phyloP scores from a whole-genome alignment of 768 basidiomycete species.

The Lepiota brunneoincarnata region DNA sequence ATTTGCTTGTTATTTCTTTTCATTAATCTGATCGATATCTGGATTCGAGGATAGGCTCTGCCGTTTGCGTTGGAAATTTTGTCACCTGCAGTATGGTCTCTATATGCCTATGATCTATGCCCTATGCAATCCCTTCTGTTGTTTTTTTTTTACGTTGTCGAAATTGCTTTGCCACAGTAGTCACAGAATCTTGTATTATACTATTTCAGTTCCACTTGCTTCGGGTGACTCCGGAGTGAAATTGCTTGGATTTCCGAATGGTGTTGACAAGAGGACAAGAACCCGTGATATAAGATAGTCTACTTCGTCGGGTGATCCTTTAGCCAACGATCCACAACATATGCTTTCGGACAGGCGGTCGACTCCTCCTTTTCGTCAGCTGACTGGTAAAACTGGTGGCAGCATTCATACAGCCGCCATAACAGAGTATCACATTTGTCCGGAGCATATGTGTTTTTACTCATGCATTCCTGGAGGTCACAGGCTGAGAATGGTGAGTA shows the following conservation, averaged over 20 bases:
- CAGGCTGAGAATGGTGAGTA: conserved; percentile 45
- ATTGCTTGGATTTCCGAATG: no score
- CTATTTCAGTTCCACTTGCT: background rate
- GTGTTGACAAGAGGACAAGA: no score
- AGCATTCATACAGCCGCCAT: conserved; percentile 59
- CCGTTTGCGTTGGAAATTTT: no score
- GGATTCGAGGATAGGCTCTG: background rate
- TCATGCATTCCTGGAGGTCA: conserved; percentile 58
- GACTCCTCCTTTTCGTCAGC: conserved; percentile 41
- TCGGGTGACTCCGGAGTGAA: no score
- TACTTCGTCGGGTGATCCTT: conserved; percentile 40
- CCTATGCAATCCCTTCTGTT: background rate
- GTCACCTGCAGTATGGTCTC: no score
- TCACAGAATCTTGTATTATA: background rate
- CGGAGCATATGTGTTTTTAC: conserved; percentile 60
- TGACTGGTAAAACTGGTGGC: conserved; percentile 51
- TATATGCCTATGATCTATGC: background rate
- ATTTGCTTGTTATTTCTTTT: background rate
- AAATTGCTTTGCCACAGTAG: background rate
- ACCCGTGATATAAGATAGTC: no score
- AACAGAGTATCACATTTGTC: conserved; percentile 57
- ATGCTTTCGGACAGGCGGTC: conserved; percentile 59
- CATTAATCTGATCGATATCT: conserved; percentile 1
- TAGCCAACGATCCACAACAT: conserved; percentile 57
- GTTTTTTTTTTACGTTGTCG: background rate